Base-by-base conservation (phyloP, 306 rosid species). In the Arachis hypogaea region DNA sequence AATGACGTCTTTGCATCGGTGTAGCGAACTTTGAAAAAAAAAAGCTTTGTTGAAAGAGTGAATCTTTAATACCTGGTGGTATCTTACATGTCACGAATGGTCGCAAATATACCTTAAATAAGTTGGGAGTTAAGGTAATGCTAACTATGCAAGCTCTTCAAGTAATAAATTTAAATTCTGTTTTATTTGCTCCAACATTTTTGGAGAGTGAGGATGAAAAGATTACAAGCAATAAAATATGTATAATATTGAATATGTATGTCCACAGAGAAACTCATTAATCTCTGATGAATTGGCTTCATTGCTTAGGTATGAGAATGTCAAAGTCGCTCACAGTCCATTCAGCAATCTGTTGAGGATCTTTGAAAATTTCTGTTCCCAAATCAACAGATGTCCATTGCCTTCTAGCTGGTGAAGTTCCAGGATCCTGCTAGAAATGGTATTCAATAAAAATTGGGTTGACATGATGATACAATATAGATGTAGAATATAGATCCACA, bases 291-390 rank as follows among this genome's bases (percentile, higher is more conserved):
- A 67, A 49, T 33, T 63, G 16, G 11, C 41, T 61, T 60, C 74
- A 69, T 28, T 65, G 18, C 18, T 57, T 62, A 59, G 66, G 41
- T 41, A 63, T 16, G 16, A 77, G 71, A 40, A 77, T 77, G 66
- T 77, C 76, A 69, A 77, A 69, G 11, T 62, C 71, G 3, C 10
- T 29, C 30, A 77, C 81, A 41, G 70, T 77, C 81, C 81, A 77
- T 42, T 61, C 74, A 49, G 81, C 81, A 40, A 12, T 64, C 42
- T 77, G 71, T 5, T 69, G 10, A 40, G 69, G 64, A n/a, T 69
- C 76, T 69, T 69, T 77, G 71, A 69, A 77, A 6, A 77, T 77
- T 42, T 77, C 76, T 50, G 81, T 77, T 54, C 81, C 81, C 9
- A 69, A 62, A 64, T 77, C 74, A 28, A 77, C 42, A 28, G 81